A percentile compares a stretch with the other conserved stretches of the same genome.
These are phyloP conservation scores for Ophiorrhiza pumila DNA, from an alignment of 257 asterid species.

Conservation along the genomic window DNA sequence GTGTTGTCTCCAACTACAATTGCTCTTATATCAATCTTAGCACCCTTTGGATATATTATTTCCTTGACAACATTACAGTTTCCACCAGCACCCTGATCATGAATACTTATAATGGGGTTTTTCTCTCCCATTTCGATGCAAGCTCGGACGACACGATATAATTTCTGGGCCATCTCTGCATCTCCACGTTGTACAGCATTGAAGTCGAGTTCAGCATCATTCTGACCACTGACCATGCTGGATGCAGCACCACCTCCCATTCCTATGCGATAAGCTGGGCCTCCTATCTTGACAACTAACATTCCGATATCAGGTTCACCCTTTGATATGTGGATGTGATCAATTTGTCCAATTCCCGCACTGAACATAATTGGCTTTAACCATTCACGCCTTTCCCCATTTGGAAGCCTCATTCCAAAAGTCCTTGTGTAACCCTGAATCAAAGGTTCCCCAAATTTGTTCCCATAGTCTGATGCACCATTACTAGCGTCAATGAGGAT, in stretches of 20 bases:
- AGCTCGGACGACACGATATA: slow-evolving; percentile 86
- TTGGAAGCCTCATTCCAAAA: slow-evolving; percentile 88
- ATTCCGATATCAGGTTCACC: slow-evolving; percentile 92
- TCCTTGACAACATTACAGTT: slow-evolving; percentile 74
- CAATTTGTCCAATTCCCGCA: slow-evolving; percentile 91
- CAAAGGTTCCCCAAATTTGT: slow-evolving; percentile 90
- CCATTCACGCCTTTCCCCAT: slow-evolving; percentile 93
- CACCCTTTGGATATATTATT: slow-evolving; percentile 81
- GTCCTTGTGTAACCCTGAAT: slow-evolving; percentile 93
- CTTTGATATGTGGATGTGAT: slow-evolving; percentile 68
- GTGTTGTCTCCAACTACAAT: slow-evolving; percentile 88
- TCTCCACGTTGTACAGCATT: slow-evolving; percentile 85
- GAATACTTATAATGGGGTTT: slow-evolving; percentile 85
- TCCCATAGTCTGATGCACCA: slow-evolving; percentile 97
- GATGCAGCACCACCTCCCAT: slow-evolving; percentile 99
- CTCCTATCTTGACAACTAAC: slow-evolving; percentile 96
- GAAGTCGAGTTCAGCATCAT: slow-evolving; percentile 85
- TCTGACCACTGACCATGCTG: slow-evolving; percentile 99
- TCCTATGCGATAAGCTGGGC: slow-evolving; percentile 94
- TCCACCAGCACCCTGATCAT: slow-evolving; percentile 94
- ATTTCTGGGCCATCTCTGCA: slow-evolving; percentile 95
- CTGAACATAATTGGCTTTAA: slow-evolving; percentile 96
- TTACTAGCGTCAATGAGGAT: slow-evolving; percentile 88
- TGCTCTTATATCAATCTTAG: slow-evolving; percentile 82
- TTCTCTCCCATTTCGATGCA: slow-evolving; percentile 87